These are phyloP conservation scores for Calonectria hawksworthii DNA, from an alignment of 2,329 filamentous ascomycete genomes.

Conservation along the genomic window DNA sequence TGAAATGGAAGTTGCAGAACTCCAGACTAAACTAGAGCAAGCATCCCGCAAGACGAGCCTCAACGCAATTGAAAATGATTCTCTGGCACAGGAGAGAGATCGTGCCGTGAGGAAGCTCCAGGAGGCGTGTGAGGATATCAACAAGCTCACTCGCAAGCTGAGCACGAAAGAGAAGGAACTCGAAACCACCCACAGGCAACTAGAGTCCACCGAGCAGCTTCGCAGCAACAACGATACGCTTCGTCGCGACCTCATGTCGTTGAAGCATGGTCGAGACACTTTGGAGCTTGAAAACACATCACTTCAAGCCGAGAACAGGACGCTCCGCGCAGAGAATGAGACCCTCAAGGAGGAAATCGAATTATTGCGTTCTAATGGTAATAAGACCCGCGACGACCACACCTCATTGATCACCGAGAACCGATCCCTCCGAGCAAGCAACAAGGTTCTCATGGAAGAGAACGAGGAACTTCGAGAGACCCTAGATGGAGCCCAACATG, in stretches of 20 bases:
- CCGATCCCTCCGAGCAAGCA: constrained; percentile 58
- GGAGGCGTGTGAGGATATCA: constrained; percentile 71
- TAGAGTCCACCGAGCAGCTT: constrained; percentile 57
- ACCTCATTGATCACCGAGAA: constrained; percentile 61
- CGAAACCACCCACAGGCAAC: constrained; percentile 57
- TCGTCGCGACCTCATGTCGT: constrained; percentile 56
- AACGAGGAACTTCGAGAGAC: constrained; percentile 60
- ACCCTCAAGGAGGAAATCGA: constrained; percentile 56
- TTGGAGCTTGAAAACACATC: constrained; percentile 58
- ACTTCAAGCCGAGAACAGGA: constrained; percentile 58
- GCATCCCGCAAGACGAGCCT: constrained; percentile 73
- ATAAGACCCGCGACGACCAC: constrained; percentile 57
- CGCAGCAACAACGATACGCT: constrained; percentile 56
- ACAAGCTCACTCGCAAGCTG: constrained; percentile 60
- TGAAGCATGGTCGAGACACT: constrained; percentile 55
- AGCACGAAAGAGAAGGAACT: constrained; percentile 58
- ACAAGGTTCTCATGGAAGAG: constrained; percentile 57
- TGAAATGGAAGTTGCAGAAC: constrained; percentile 70
- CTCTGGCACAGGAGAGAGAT: constrained; percentile 74
- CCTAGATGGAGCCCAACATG: constrained; percentile 56
- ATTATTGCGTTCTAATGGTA: constrained; percentile 58
- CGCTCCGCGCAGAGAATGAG: constrained; percentile 52
- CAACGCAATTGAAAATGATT: constrained; percentile 74
- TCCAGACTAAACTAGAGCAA: constrained; percentile 74
- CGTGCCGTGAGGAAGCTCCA: constrained; percentile 74